Evolutionary conservation across 2,329 filamentous ascomycete species (phyloP), one percentile per base, ranked within the genome.

Genomic region (Fusarium sp.): DNA sequence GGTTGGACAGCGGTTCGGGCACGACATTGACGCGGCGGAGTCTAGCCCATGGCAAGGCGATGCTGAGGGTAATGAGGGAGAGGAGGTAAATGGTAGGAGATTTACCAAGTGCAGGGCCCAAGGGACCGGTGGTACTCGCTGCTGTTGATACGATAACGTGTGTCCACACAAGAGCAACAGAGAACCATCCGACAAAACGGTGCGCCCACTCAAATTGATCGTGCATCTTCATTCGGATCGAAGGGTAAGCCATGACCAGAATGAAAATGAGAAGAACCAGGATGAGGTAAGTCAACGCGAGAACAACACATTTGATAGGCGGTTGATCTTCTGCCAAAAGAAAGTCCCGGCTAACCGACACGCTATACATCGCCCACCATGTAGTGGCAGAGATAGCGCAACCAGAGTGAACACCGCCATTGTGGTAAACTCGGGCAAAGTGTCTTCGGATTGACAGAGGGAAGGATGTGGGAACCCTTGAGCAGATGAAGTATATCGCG

Each of bases 191-290:
- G 3, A 83, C 84, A 71, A 89, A 91, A 40, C 90, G 88, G 76
- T 92, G 90, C 34, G 84, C 83, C 50, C 85, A 77, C 76, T 92
- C 90, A 71, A 91, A 92, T 60, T 83, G 78, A 74, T 92, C 85
- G 77, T 92, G 90, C 65, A 74, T 71, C 68, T 73, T 60, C 59
- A 76, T 56, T 0, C 54, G 64, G 21, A 76, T 72, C 32, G 75
- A 32, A 14, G 69, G 69, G 36, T 71, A 62, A 1, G 69, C 69
- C 60, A 69, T 71, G 4, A 28, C 72, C 32, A 74, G 50, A 7
- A 77, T 79, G 15, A 68, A 68, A 2, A 32, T 47, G 1, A 68
- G 61, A 3, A 68, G 46, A 11, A 40, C 38, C 10, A 68, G 20
- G 50, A 73, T 76, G 45, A 65, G 65, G 12, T 63, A 73, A 1